Conservation (phyloP, 108 stramenopile species). For the Stephanodiscus triporus region DNA sequence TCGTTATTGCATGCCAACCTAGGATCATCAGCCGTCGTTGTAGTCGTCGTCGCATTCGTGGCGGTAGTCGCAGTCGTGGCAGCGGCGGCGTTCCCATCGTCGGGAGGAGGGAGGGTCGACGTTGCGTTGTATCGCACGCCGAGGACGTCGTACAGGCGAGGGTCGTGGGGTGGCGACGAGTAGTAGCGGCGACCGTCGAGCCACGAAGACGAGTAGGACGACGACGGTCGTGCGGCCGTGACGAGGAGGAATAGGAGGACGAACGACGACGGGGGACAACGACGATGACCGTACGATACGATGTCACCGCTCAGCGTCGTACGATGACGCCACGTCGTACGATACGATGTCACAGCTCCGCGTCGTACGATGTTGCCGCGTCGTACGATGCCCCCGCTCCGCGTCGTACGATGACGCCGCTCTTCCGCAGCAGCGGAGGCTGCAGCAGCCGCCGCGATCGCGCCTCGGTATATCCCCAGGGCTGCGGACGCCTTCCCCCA, state of each 20-base stretch:
- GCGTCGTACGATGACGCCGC: too few relatives aligned
- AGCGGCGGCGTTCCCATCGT: background rate
- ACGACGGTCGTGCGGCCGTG: too few relatives aligned
- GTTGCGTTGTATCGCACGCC: conserved; percentile 76
- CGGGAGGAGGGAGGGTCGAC: conserved; percentile 20
- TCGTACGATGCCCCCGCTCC: too few relatives aligned
- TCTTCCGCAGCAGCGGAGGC: background rate
- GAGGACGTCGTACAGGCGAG: conserved; percentile 74
- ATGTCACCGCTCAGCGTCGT: too few relatives aligned
- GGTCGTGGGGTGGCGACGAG: conserved; percentile 68
- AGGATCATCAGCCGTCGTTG: background rate
- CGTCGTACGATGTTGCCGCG: too few relatives aligned
- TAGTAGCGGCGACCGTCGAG: background rate
- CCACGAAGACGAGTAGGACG: background rate
- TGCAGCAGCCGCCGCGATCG: background rate
- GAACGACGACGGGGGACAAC: too few relatives aligned
- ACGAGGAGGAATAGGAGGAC: too few relatives aligned
- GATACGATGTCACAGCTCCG: too few relatives aligned
- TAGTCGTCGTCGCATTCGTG: background rate
- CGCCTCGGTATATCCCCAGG: conserved; percentile 65
- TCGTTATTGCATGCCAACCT: too few relatives aligned
- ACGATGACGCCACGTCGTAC: too few relatives aligned
- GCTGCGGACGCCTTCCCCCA: conserved; percentile 57
- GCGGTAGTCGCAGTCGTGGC: too few relatives aligned
- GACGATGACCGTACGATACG: too few relatives aligned